These are phyloP conservation scores for Furcasterigmium furcatum DNA, from an alignment of 2,329 filamentous ascomycete genomes.

Conservation along the genomic window DNA sequence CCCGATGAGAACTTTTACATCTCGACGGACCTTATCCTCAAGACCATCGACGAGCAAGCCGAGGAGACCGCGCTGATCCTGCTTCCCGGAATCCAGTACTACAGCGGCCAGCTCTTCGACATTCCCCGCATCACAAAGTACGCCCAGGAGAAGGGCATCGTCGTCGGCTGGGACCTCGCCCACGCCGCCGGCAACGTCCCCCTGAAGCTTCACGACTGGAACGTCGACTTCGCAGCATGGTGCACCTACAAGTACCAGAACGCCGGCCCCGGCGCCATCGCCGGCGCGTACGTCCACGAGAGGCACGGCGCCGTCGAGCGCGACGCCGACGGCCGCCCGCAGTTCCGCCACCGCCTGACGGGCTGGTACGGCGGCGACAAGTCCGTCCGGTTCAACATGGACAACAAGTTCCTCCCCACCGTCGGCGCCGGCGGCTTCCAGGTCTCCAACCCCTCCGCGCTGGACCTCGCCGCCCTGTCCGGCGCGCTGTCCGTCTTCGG, in stretches of 20 bases:
- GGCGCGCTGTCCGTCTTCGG: conserved; percentile 73
- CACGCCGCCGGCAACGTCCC: conserved; percentile 76
- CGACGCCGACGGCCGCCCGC: conserved; percentile 26
- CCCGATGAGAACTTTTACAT: conserved; percentile 58
- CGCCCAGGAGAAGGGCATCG: conserved; percentile 62
- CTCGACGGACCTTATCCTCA: conserved; percentile 62
- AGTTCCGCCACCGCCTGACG: conserved; percentile 58
- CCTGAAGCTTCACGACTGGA: conserved; percentile 70
- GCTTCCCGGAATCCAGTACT: conserved; percentile 77
- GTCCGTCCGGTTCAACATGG: conserved; percentile 67
- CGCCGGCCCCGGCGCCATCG: conserved; percentile 70
- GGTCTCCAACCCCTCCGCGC: conserved; percentile 70
- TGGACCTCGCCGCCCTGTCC: conserved; percentile 73
- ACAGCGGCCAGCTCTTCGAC: conserved; percentile 77
- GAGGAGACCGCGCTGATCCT: conserved; percentile 65
- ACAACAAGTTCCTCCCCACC: conserved; percentile 67
- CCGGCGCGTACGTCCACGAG: conserved; percentile 70
- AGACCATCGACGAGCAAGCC: conserved; percentile 65
- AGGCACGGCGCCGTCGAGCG: conserved; percentile 53
- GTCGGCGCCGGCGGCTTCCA: conserved; percentile 72
- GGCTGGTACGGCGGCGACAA: conserved; percentile 80
- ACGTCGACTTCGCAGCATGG: conserved; percentile 79
- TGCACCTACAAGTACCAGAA: conserved; percentile 86
- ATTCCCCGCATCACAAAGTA: conserved; percentile 68
- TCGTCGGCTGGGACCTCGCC: conserved; percentile 75